Evolutionary conservation across 1,284 basidiomycete species (phyloP).

Genomic region (Tylopilus sp.): DNA sequence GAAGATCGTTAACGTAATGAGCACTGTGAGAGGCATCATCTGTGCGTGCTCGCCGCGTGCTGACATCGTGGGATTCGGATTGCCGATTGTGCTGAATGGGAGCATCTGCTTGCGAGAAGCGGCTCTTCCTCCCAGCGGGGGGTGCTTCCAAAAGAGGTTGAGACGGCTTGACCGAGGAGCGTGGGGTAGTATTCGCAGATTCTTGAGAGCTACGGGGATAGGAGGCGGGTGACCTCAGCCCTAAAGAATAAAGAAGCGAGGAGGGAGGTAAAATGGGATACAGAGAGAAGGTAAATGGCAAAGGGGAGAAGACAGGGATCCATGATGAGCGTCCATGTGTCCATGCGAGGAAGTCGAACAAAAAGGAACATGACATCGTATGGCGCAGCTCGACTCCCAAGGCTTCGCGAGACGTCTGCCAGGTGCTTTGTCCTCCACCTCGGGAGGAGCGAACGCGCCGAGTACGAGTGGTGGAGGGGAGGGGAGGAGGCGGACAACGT

Average conservation of each 20-base stretch:
- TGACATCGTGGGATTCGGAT: constrained; percentile 14
- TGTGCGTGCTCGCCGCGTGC: constrained; percentile 17
- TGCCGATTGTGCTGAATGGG: constrained; percentile 11
- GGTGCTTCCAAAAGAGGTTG: constrained; percentile 17
- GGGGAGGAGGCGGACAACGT: constrained; percentile 71
- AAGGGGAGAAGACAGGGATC: constrained; percentile 38
- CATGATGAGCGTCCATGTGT: constrained; percentile 56
- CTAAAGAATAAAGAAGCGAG: constrained; percentile 48
- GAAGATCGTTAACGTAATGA: constrained; percentile 21
- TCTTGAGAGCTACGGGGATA: constrained; percentile 29
- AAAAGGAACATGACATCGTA: constrained; percentile 40
- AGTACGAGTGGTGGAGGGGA: constrained; percentile 41
- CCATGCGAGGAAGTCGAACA: constrained; percentile 45
- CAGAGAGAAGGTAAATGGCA: constrained; percentile 31
- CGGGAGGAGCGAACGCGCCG: constrained; percentile 44
- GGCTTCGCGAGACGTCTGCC: constrained; percentile 47
- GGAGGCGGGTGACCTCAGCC: constrained; percentile 45
- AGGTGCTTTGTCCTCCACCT: constrained; percentile 45
- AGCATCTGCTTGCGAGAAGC: constrained; percentile 25
- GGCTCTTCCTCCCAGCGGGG: constrained; percentile 15
- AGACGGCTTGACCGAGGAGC: constrained; percentile 18
- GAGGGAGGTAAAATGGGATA: constrained; percentile 34
- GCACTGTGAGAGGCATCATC: constrained; percentile 15
- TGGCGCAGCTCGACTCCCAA: constrained; percentile 48
- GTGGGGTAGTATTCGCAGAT: constrained; percentile 6